Conservation (phyloP, 179 eudicot genomes). For the Drosera spatulata region DNA sequence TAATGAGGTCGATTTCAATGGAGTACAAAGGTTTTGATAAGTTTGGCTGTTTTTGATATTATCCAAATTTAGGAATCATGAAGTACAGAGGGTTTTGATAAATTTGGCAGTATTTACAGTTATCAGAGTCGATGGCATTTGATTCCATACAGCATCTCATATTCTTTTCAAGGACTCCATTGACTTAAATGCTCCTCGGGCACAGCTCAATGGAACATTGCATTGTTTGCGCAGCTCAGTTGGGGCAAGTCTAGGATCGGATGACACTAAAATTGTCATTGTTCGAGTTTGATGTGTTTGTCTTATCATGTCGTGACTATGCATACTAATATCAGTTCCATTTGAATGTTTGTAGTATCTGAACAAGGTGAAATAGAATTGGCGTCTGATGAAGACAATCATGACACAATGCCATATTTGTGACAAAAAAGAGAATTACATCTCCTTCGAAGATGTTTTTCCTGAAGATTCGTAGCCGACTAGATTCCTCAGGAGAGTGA, state of each 20-base stretch:
- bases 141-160: slow-evolving; percentile 93
- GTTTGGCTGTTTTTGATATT: slow-evolving; percentile 45
- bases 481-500: slow-evolving; percentile 54
- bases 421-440: slow-evolving; percentile 53
- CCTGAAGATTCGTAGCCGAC: slow-evolving; percentile 80
- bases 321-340: background rate
- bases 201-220: slow-evolving; percentile 92
- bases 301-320: too few species aligned
- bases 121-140: slow-evolving; percentile 80
- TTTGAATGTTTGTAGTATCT: slow-evolving; percentile 39
- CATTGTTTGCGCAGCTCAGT: slow-evolving; percentile 27
- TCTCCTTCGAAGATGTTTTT: slow-evolving; percentile 52
- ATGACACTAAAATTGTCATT: too few species aligned
- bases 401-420: slow-evolving; percentile 80
- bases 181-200: slow-evolving; percentile 89
- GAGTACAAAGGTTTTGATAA: slow-evolving; percentile 74
- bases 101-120: slow-evolving; percentile 41
- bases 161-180: slow-evolving; percentile 69
- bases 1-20: slow-evolving; percentile 6
- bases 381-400: slow-evolving; percentile 92
- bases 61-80: too few species aligned
- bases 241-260: too few species aligned
- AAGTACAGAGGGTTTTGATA: too few species aligned
- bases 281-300: too few species aligned
- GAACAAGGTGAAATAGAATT: slow-evolving; percentile 88